These are phyloP conservation scores for Rossbeevera mucosa DNA, from an alignment of 768 basidiomycete species.

Conservation along the genomic window DNA sequence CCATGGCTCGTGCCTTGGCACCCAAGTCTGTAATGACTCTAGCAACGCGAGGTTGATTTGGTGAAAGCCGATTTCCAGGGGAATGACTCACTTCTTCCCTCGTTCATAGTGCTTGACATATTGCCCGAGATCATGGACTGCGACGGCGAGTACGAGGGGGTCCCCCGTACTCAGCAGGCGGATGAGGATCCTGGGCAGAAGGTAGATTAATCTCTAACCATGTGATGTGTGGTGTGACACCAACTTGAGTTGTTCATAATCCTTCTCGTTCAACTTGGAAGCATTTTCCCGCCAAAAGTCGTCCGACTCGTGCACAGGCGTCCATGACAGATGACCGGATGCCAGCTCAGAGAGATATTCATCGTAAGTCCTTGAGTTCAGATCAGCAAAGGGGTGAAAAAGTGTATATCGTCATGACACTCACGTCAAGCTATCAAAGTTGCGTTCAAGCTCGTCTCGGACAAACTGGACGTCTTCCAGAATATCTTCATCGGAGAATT, in stretches of 20 bases:
- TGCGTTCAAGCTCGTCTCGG: conserved; percentile 74
- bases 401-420: conserved; percentile 20
- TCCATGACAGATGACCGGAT: conserved; percentile 91
- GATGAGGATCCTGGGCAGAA: conserved; percentile 57
- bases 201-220: background rate
- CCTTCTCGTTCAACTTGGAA: conserved; percentile 75
- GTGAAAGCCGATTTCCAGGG: background rate
- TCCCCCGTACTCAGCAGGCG: conserved; percentile 65
- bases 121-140: conserved; percentile 89
- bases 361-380: conserved; percentile 74
- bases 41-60: conserved; percentile 1
- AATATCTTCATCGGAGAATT: conserved; percentile 95
- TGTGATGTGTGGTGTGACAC: background rate
- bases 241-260: conserved; percentile 82
- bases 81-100: conserved; percentile 75
- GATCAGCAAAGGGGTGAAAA: conserved; percentile 4
- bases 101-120: conserved; percentile 89
- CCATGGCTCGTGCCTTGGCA: conserved; percentile 84
- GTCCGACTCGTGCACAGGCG: conserved; percentile 93
- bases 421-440: conserved; percentile 89
- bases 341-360: conserved; percentile 90
- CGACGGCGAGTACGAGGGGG: conserved; percentile 80
- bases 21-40: conserved; percentile 81
- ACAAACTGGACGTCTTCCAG: conserved; percentile 88
- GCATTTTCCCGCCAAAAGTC: conserved; percentile 99